These are phyloP conservation scores for Thinopyrum elongatum DNA, from an alignment of 176 grass and related monocot species.

Conservation along the genomic window DNA sequence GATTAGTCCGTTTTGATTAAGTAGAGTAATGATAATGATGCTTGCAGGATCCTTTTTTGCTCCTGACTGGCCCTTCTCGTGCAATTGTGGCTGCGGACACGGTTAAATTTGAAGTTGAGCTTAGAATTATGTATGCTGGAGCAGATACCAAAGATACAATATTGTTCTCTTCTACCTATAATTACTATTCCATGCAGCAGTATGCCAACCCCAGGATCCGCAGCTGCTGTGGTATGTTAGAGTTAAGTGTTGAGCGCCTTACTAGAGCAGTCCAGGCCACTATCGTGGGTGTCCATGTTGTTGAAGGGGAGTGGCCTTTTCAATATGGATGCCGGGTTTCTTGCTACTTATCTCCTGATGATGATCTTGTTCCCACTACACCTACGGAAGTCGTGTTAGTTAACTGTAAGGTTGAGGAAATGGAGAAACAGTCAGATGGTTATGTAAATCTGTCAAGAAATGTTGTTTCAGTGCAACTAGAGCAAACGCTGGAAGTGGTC, in stretches of 20 bases:
- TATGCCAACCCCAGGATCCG: background rate
- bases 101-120: background rate
- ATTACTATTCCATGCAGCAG: background rate
- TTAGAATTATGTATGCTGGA: background rate
- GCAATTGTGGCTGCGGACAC: background rate
- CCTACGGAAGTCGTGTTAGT: background rate
- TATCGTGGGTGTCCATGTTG: background rate
- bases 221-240: background rate
- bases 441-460: background rate
- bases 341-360: background rate
- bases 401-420: background rate
- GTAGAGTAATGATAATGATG: background rate
- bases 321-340: background rate
- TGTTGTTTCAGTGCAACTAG: background rate
- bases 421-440: background rate
- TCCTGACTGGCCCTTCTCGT: background rate
- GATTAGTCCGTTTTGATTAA: background rate
- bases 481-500: background rate
- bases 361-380: no score
- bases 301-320: background rate
- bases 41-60: background rate
- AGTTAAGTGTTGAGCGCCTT: background rate
- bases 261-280: background rate
- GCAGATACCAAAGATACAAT: background rate
- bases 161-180: background rate